Base-by-base conservation (phyloP, 202 grass and related monocot genomes). In the Hordeum pubiflorum region DNA sequence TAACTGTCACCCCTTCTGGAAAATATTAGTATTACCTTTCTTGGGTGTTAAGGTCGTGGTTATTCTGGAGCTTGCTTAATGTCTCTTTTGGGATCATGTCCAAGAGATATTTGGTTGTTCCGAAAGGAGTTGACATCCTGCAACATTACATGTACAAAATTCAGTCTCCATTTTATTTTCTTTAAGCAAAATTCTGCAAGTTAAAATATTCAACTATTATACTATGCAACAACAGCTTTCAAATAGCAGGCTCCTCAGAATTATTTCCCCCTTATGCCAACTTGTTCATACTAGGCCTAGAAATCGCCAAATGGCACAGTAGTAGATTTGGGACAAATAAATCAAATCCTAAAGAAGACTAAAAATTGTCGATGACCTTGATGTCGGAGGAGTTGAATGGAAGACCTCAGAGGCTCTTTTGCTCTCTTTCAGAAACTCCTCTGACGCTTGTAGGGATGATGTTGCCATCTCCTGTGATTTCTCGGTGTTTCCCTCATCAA, bases 341-440 rank as follows among this genome's bases (percentile, higher is more conserved):
- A 73, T 80, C 11, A 58, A 64, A 31, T 84, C n/a, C 17, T 74
- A 69, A 63, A 58, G 34, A 81, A 76, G 14, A 31, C 10, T 72
- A 27, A 10, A 54, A 41, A 54, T 58, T 78, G 2, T 66, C 20
- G 72, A 66, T 59, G 32, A 97, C 93, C 88, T 97, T 83, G 93
- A 97, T 57, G 83, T 74, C n/a, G 93, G 93, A 79, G 81, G 60
- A 89, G 74, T 85, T 27, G 71, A 15, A 73, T 93, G 80, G 61
- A 97, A 97, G 44, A 79, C 78, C 58, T 89, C 86, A 78, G 67
- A 91, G 71, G 88, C 75, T 33, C 64, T 89, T 88, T 97, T 87
- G 84, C 93, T 97, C 76, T 97, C 93, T 70, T 82, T 89, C 20
- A 97, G 84, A 86, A 91, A 91, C 64, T 97, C 93, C 56, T 89